phyloP scores from a whole-genome alignment of 306 rosid species.

The Bauhinia variegata region DNA sequence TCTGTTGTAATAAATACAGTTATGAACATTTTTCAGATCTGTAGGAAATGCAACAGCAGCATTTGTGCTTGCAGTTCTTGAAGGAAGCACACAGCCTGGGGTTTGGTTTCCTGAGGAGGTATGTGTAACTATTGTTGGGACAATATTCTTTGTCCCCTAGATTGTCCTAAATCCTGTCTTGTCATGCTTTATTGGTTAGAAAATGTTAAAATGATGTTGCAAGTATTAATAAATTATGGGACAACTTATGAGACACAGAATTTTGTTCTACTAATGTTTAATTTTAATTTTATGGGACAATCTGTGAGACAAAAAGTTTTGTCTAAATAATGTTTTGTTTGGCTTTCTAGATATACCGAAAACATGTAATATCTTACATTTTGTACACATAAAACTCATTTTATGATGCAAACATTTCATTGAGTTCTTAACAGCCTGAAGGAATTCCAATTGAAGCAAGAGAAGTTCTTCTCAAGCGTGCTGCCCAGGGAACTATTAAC shows the following conservation, averaged over 20 bases:
- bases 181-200: too few species aligned
- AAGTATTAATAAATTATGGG: too few species aligned
- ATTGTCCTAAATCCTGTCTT: too few species aligned
- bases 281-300: too few species aligned
- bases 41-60: slow-evolving; percentile 83
- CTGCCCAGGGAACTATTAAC: slow-evolving; percentile 81
- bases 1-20: slow-evolving; percentile 15
- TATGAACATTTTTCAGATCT: slow-evolving; percentile 53
- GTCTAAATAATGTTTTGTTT: background rate
- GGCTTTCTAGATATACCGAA: background rate
- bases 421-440: slow-evolving; percentile 57
- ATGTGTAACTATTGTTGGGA: slow-evolving; percentile 18
- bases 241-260: too few species aligned
- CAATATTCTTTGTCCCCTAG: too few species aligned
- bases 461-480: slow-evolving; percentile 85
- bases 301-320: too few species aligned
- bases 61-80: slow-evolving; percentile 85
- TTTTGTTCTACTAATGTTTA: too few species aligned
- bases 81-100: slow-evolving; percentile 92
- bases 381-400: slow-evolving; percentile 12
- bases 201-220: too few species aligned
- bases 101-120: slow-evolving; percentile 99
- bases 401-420: slow-evolving; percentile 28
- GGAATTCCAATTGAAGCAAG: slow-evolving; percentile 88
- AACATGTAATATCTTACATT: background rate